phyloP scores from a whole-genome alignment of 345 rosid genomes.

The rapeseed (Brassica napus) region Da-Ae NC_063442.1:3371001-3371500 shows the following conservation, averaged over 20 bases:
- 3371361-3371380: conserved; percentile 31
- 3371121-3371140: conserved; percentile 71
- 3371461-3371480: conserved; percentile 50
- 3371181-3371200: conserved; percentile 74
- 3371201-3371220: conserved; percentile 51
- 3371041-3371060: neutral
- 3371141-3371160: conserved; percentile 64
- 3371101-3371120: conserved; percentile 32
- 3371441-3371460: conserved; percentile 42
- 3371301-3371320: conserved; percentile 41
- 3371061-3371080: neutral
- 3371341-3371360: conserved; percentile 38
- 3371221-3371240: conserved; percentile 44
- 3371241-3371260: conserved; percentile 49
- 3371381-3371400: conserved; percentile 42
- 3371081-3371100: neutral
- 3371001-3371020: conserved; percentile 65
- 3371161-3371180: conserved; percentile 69
- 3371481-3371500: conserved; percentile 50
- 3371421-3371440: conserved; percentile 41
- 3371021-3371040: neutral
- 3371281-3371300: conserved; percentile 35
- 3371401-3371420: conserved; percentile 44
- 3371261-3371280: conserved; percentile 45
- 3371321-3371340: conserved; percentile 35